Percentiles rank a stretch among this genome's conserved stretches.
Evolutionary conservation across 805 yeast genomes (phyloP).

Genomic region (Wickerhamiella galacta): DNA sequence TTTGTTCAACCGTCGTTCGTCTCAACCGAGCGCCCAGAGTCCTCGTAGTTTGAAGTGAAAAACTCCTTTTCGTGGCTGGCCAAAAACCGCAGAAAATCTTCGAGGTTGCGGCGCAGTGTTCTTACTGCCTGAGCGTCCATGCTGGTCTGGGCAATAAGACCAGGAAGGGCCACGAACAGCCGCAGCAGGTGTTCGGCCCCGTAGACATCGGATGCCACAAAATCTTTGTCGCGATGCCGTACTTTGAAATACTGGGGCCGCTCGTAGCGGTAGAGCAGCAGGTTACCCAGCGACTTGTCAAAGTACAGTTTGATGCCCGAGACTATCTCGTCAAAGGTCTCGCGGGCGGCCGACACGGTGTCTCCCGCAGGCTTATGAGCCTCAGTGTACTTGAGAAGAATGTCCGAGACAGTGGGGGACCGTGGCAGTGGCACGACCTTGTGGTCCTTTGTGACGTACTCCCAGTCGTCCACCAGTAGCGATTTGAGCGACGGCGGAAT

Average conservation of each 20-base stretch:
- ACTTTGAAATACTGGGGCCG: slow-evolving; percentile 52
- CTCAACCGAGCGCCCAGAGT: slow-evolving; percentile 6
- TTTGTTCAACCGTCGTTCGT: too few species aligned
- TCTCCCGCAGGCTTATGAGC: slow-evolving; percentile 8
- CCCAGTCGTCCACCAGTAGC: slow-evolving; percentile 85
- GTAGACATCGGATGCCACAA: slow-evolving; percentile 34
- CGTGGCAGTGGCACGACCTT: slow-evolving; percentile 53
- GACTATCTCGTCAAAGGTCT: slow-evolving; percentile 49
- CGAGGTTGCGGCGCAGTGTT: slow-evolving; percentile 37
- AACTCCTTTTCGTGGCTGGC: slow-evolving; percentile 28
- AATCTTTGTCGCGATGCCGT: slow-evolving; percentile 17
- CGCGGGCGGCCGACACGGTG: slow-evolving; percentile 25
- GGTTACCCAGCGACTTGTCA: slow-evolving; percentile 51
- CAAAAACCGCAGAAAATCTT: slow-evolving; percentile 37
- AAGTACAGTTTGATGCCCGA: slow-evolving; percentile 58
- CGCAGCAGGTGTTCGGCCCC: slow-evolving; percentile 75
- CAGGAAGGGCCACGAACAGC: slow-evolving; percentile 64
- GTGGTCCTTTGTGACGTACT: slow-evolving; percentile 64
- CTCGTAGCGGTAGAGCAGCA: slow-evolving; percentile 60
- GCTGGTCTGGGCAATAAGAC: slow-evolving; percentile 55
- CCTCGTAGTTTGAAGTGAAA: slow-evolving; percentile 28
- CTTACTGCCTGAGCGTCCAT: slow-evolving; percentile 64
- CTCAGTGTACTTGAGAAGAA: slow-evolving; percentile 37
- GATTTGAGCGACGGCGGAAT: slow-evolving; percentile 56
- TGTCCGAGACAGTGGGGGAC: slow-evolving; percentile 32